Base-by-base conservation (phyloP, 495 filamentous ascomycete genomes). In the Podospora conica region DNA sequence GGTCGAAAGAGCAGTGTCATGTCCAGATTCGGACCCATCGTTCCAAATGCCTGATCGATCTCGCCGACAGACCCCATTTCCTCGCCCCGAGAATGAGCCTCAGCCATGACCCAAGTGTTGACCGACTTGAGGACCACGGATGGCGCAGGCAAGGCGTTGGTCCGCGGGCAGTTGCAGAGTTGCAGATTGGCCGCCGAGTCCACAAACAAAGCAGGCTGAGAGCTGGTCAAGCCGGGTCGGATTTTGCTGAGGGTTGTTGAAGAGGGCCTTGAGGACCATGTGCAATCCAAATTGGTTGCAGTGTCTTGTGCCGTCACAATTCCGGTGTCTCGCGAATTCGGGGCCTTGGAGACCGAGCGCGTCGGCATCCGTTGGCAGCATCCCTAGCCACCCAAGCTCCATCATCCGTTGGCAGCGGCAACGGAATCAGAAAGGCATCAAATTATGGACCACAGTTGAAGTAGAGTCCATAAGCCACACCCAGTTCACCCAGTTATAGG, bases 321-420 rank as follows among this genome's bases (percentile, higher is more conserved):
- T 89, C 59, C 74, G 79, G 4, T 67, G 65, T 60, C 69, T 82
- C 60, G 79, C 76, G 3, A 76, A 74, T 7, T 76, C 71, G 7
- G 78, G 71, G 10, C 86, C 86, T 55, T 82, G 76, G 10, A 89
- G 69, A 7, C 85, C 85, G 21, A 91, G 76, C 2, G 84, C 83
- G 64, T 81, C 78, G n/a, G 86, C 88, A 90, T 22, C 86, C 84
- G 12, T 76, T 65, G n/a, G n/a, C n/a, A 3, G 75, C 61, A 21
- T 80, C 80, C 11, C 68, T 74, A 8, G 87, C 86, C 15, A 89
- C 87, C 86, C 86, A 91, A 12, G 85, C 82, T 31, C 84, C 86
- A 71, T 91, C 88, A 66, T 91, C 87, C 2, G 84, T 79, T 4
- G 88, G 88, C 12, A 90, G 70, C 4, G 86, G 85, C 24, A 91